Evolutionary conservation across 225 moss, liverwort and hornwort species (phyloP), one percentile per base, ranked within the genome.

Genomic region (Bryoerythrophyllum caledonicum): DNA sequence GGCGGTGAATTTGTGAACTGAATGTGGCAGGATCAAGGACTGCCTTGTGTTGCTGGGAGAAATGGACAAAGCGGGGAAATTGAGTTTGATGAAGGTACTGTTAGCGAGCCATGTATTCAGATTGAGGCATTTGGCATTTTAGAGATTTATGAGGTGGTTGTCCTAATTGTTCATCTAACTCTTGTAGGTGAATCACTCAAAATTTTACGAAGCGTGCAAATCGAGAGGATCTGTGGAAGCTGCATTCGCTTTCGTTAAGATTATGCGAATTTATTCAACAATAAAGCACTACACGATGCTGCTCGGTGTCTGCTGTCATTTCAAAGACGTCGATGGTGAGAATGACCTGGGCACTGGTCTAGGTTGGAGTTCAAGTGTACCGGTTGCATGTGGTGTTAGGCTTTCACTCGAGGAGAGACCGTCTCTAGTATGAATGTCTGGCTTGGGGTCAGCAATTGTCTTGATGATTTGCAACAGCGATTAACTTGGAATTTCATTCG

Each of bases 311-410:
- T 99, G 97, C 60, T 89, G 91, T 70, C 88, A 89, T 58, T 89
- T 94, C 21, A 84, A 80, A 80, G 97, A 99, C 70, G 83, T 91
- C 19, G 93, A 93, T 62, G 97, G 97, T 99, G 88, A 83, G 93
- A 41, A 49, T 19, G 6, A 48, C 8, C 67, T 68, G 34, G 4
- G 14, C 53, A 48, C 10, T 37, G 30, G 28, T 54, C 19, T 52
- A 26, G 41, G 57, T 52, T 57, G 8, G 21, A 40, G 59, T 6
- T 74, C 63, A 38, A 63, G 74, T 34, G 34, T 64, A 53, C 52
- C 37, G 51, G 53, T 63, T 67, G 28, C 53, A n/a, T 64, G 30
- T 60, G 60, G 60, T 63, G 44, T 38, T 49, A 44, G 62, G 61
- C 13, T 61, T 55, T 49, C 57, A 32, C 38, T 59, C 10, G 16